A percentile compares a stretch with the other conserved stretches of the same genome.
Evolutionary conservation across 371 early-diverging fungal species (phyloP).

Genomic region (Thermomucor indicae-seudaticae): DNA sequence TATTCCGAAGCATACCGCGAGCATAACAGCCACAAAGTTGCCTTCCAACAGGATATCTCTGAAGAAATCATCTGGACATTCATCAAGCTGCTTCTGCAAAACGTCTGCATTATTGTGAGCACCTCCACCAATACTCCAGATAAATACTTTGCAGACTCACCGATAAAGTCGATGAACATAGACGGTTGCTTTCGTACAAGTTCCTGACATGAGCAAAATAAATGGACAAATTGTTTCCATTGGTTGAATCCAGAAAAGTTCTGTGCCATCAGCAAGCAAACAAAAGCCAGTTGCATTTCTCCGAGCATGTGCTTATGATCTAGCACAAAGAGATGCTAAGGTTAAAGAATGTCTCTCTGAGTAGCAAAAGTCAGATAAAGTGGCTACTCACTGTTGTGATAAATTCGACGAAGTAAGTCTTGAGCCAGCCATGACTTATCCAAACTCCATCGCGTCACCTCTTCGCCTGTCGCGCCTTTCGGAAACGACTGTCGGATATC

Average conservation of each 20-base stretch:
- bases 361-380: background rate
- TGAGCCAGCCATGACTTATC: constrained; percentile 88
- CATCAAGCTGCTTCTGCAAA: constrained; percentile 61
- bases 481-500: constrained; percentile 84
- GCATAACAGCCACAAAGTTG: constrained; percentile 59
- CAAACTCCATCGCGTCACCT: constrained; percentile 75
- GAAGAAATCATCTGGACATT: constrained; percentile 83
- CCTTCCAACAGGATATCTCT: constrained; percentile 66
- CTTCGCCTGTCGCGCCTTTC: constrained; percentile 61
- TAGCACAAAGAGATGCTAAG: background rate
- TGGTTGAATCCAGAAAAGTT: constrained; percentile 85
- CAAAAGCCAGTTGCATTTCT: constrained; percentile 80
- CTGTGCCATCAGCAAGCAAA: constrained; percentile 78
- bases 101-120: constrained; percentile 27
- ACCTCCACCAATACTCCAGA: background rate
- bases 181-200: constrained; percentile 37
- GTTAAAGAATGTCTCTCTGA: background rate
- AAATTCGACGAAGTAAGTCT: constrained; percentile 38
- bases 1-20: constrained; percentile 34
- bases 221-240: constrained; percentile 78
- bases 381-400: constrained; percentile 37
- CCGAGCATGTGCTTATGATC: constrained; percentile 57
- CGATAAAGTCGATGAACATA: constrained; percentile 56
- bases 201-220: constrained; percentile 69
- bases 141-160: constrained; percentile 25